Evolutionary conservation across 768 basidiomycete genomes (phyloP).

Genomic region (Trametes sanguinea): DNA sequence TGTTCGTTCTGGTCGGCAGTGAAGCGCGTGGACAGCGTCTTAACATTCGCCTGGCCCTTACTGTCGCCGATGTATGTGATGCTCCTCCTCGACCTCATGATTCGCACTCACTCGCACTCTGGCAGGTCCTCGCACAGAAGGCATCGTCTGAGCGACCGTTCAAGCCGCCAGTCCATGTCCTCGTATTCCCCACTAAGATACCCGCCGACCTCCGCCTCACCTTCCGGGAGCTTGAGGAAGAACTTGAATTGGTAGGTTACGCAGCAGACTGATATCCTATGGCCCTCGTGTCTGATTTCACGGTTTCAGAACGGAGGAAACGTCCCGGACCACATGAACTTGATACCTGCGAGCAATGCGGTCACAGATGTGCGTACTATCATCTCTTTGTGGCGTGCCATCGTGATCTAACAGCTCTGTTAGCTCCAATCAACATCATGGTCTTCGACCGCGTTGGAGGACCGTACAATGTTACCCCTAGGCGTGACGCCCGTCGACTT

Average conservation of each 20-base stretch:
- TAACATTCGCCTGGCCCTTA: slow-evolving; percentile 64
- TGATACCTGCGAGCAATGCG: slow-evolving; percentile 60
- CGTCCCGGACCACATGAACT: slow-evolving; percentile 77
- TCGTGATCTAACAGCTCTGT: not conserved
- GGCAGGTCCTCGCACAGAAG: slow-evolving; percentile 54
- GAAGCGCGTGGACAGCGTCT: slow-evolving; percentile 60
- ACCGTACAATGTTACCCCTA: slow-evolving; percentile 43
- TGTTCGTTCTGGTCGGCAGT: slow-evolving; percentile 72
- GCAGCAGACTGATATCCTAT: slow-evolving; percentile 1
- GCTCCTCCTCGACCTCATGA: not conserved
- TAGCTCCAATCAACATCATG: slow-evolving; percentile 59
- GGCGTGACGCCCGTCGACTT: slow-evolving; percentile 35
- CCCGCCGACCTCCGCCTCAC: slow-evolving; percentile 69
- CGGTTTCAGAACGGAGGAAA: slow-evolving; percentile 43
- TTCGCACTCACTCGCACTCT: not conserved
- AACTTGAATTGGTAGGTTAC: slow-evolving; percentile 52
- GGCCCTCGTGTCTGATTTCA: slow-evolving; percentile 2
- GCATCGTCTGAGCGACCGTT: slow-evolving; percentile 64
- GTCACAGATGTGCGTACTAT: slow-evolving; percentile 52
- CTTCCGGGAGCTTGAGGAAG: slow-evolving; percentile 75
- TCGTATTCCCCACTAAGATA: slow-evolving; percentile 72
- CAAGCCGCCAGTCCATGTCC: slow-evolving; percentile 69
- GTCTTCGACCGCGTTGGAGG: slow-evolving; percentile 44
- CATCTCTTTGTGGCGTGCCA: not conserved
- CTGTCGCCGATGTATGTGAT: slow-evolving; percentile 52